These are phyloP conservation scores for Danielozyma ontarioensis DNA, from an alignment of 805 yeast species.

Conservation along the genomic window DNA sequence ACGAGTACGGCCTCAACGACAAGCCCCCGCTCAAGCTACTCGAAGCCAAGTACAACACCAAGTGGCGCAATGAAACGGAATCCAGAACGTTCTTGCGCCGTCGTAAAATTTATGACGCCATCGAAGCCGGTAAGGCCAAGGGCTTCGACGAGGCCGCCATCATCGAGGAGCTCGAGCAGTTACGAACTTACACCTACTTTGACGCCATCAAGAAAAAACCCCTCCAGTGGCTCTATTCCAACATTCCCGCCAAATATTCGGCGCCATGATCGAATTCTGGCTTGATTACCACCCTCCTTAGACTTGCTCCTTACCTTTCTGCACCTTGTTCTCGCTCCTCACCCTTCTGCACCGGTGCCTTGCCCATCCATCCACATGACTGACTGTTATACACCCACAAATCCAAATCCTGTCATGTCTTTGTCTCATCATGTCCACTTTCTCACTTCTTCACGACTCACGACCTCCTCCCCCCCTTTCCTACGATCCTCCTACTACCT, in stretches of 20 bases:
- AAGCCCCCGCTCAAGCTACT: conserved; percentile 49
- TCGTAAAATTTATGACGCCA: conserved; percentile 50
- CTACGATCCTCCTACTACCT: too few relatives aligned
- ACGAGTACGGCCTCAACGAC: conserved; percentile 45
- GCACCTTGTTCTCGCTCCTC: neutral
- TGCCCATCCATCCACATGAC: too few relatives aligned
- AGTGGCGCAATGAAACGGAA: conserved; percentile 54
- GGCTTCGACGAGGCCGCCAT: conserved; percentile 41
- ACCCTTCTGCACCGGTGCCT: neutral
- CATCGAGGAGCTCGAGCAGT: conserved; percentile 43
- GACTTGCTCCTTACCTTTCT: neutral
- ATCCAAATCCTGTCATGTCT: too few relatives aligned
- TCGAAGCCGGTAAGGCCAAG: conserved; percentile 42
- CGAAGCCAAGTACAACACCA: conserved; percentile 45
- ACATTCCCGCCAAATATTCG: neutral
- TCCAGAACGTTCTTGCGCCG: conserved; percentile 50
- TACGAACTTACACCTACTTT: conserved; percentile 35
- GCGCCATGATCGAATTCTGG: neutral
- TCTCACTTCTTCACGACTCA: too few relatives aligned
- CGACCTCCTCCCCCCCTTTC: too few relatives aligned
- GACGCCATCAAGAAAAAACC: conserved; percentile 29
- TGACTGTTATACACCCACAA: too few relatives aligned
- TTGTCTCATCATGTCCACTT: too few relatives aligned
- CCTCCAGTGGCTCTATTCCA: neutral
- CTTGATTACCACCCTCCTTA: neutral